Evolutionary conservation across 139 green algal species (phyloP), one percentile per base, ranked within the genome.

Genomic region (Microglena sp.): DNA sequence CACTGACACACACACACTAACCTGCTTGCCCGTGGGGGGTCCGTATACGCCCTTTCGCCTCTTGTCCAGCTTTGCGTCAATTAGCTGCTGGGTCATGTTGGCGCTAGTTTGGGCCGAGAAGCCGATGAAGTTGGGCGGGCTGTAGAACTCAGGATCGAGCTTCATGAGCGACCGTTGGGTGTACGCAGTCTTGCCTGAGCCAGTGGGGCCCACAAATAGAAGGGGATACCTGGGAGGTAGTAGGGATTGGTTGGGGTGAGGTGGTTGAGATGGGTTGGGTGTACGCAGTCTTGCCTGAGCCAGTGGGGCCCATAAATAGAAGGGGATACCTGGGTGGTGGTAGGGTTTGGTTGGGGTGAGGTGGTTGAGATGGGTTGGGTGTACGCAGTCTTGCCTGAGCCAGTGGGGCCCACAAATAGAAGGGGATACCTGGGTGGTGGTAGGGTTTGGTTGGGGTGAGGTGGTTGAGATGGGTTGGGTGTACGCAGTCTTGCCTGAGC

Each of bases 21-120:
- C n/a, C n/a, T 34, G 58, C 31, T 77, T 74, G 3, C 70, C 73
- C 5, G 55, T 24, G 2, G 73, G 27, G 2, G 77, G 77, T 18
- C 71, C 81, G 60, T 80, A 85, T 30, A 82, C 71, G 26, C 78
- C 78, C 75, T 84, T 76, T 62, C 79, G 63, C 30, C 81, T 60
- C 72, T 88, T 88, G 72, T 91, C 84, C 72, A 91, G 77, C 45
- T 86, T 87, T 4, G 73, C 76, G 31, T 91, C 84, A 27, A 87
- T 66, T 30, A 86, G 76, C 29, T 79, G 75, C 7, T 92, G 86
- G 11, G 83, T 88, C 59, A 84, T 74, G 75, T 89, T 89, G 21
- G 85, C 85, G 34, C 45, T 79, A 5, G 86, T 89, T 72, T 88
- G 56, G 70, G 76, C 57, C 69, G 75, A 56, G 73, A 93, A 91